These are phyloP conservation scores for Schizosaccharomyces osmophilus DNA, from an alignment of 805 yeast genomes.

Conservation along the genomic window DNA sequence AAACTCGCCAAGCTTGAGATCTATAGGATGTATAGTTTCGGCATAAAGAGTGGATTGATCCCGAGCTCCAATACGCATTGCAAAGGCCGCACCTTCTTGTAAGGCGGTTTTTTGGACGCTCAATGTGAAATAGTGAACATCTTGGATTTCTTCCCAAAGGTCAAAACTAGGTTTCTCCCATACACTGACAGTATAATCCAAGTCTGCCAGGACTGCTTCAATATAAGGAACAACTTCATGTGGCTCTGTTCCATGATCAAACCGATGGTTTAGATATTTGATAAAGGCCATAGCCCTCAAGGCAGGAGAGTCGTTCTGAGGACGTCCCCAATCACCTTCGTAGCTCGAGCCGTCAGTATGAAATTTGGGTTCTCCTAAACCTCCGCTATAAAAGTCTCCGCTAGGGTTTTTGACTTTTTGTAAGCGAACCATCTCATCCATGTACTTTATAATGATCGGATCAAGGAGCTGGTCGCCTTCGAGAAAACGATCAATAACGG, in stretches of 20 bases:
- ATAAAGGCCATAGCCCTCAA: constrained; percentile 43
- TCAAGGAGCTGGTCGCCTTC: constrained; percentile 16
- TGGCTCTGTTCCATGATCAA: constrained; percentile 12
- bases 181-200: constrained; percentile 30
- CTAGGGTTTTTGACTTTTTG: constrained; percentile 49
- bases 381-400: constrained; percentile 28
- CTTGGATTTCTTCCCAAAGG: constrained; percentile 72
- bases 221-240: neutral
- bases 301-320: constrained; percentile 90
- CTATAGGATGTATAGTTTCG: constrained; percentile 5
- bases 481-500: constrained; percentile 32
- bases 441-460: constrained; percentile 29
- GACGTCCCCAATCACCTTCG: constrained; percentile 64
- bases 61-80: constrained; percentile 12
- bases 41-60: constrained; percentile 8
- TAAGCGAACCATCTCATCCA: constrained; percentile 29
- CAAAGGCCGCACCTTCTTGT: constrained; percentile 24
- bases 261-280: constrained; percentile 26
- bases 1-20: constrained; percentile 5
- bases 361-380: constrained; percentile 82
- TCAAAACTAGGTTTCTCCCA: constrained; percentile 60
- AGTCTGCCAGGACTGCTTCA: constrained; percentile 40
- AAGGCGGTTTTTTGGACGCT: constrained; percentile 51
- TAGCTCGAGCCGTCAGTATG: constrained; percentile 40
- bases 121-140: constrained; percentile 58